Evolutionary conservation across 345 rosid genomes (phyloP), one percentile per base, ranked within the genome.

Genomic region (Garcia nutans): DNA sequence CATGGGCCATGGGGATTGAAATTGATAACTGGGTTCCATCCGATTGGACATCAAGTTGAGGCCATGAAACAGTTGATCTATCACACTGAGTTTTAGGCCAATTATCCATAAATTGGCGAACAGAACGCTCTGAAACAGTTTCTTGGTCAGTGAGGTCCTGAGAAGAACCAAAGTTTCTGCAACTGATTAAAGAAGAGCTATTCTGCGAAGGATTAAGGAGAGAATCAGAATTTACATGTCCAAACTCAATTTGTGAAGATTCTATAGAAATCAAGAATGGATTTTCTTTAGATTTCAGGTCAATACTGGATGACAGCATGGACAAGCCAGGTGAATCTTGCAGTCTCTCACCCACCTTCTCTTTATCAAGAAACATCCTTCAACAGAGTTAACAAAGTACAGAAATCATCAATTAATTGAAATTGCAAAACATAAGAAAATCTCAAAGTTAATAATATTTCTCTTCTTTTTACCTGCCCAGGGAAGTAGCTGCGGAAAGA

Each of bases 11-110:
- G 0, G 91, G 91, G 58, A 79, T 79, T n/a, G 92, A 87, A 70
- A 89, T 87, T 1, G 92, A 89, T 61, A 91, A 89, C 76, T 93
- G 96, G 61, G 91, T 83, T 76, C 87, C 75, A 47, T 87, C 90
- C 0, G 84, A 77, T 57, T 86, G 88, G 74, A 70, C 61, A 76
- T 86, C 84, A 50, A 79, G 72, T 47, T 74, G 86, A 54, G 89
- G 80, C 90, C 90, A 88, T 16, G 90, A 82, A 68, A 84, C 66
- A 54, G 81, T 50, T 0, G 89, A 59, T 12, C 74, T 81, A 76
- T 83, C 83, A 16, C 86, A 73, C 59, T 84, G 84, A 60, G 50
- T 76, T 76, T 74, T 84, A 37, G 92, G 84, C 89, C 93, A 88
- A 55, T 88, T 84, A 8, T 89, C 90, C 83, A 85, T 88, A 83